A percentile compares a stretch with the other conserved stretches of the same genome.
Conservation (phyloP, 2,329 filamentous ascomycete species). For the Ceratocystis eucalypticola region DNA sequence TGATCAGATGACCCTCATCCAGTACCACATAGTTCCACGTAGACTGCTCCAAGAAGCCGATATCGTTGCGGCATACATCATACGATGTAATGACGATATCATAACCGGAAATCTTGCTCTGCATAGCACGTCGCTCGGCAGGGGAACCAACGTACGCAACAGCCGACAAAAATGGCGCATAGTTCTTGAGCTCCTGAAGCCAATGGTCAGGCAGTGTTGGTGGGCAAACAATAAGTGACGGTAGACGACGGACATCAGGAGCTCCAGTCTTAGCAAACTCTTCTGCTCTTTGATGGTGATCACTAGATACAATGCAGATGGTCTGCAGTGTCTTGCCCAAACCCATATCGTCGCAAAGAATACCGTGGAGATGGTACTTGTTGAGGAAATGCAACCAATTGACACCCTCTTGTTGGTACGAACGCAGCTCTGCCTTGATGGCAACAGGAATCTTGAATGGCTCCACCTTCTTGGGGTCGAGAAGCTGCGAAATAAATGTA, state of each 20-base stretch:
- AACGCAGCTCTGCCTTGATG: conserved; percentile 91
- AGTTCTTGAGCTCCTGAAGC: conserved; percentile 94
- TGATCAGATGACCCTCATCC: conserved; percentile 95
- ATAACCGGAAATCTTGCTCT: conserved; percentile 55
- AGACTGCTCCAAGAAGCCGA: conserved; percentile 66
- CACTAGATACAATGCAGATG: conserved; percentile 92
- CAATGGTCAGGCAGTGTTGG: conserved; percentile 94
- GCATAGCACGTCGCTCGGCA: conserved; percentile 59
- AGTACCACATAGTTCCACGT: conserved; percentile 97
- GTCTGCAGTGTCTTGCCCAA: conserved; percentile 96
- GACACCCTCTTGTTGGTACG: conserved; percentile 96
- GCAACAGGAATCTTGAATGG: conserved; percentile 84
- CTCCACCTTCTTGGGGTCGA: conserved; percentile 95
- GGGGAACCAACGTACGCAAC: conserved; percentile 87
- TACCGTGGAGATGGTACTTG: conserved; percentile 92
- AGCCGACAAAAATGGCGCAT: conserved; percentile 83
- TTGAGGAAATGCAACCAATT: conserved; percentile 99
- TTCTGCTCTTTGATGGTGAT: conserved; percentile 85
- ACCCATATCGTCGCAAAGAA: conserved; percentile 98
- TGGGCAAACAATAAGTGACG: conserved; percentile 89
- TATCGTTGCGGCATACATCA: conserved; percentile 92
- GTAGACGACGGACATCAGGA: conserved; percentile 63
- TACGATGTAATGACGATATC: conserved; percentile 97
- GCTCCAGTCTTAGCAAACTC: conserved; percentile 75
- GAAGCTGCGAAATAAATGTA: conserved; percentile 90